These are phyloP conservation scores for Dispira simplex DNA, from an alignment of 192 early-diverging fungal genomes.

Conservation along the genomic window DNA sequence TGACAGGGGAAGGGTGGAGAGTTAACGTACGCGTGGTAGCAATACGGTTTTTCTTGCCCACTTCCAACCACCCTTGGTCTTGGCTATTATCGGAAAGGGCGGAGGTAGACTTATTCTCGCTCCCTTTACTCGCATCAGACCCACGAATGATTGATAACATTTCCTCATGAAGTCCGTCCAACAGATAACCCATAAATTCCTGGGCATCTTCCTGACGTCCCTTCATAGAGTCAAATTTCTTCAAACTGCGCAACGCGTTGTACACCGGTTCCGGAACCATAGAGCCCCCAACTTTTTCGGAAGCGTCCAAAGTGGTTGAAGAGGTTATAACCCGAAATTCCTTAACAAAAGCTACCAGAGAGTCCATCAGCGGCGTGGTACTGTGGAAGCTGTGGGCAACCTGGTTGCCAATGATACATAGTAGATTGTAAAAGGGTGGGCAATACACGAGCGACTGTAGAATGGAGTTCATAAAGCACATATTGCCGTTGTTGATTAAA, in stretches of 20 bases:
- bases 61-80: conserved; percentile 69
- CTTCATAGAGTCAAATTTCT: conserved; percentile 65
- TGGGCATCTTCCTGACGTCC: conserved; percentile 96
- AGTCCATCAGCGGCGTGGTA: conserved; percentile 66
- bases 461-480: conserved; percentile 97
- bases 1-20: conserved; percentile 58
- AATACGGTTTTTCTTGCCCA: conserved; percentile 60
- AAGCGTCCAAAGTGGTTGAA: not conserved
- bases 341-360: conserved; percentile 48
- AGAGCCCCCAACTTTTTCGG: conserved; percentile 27
- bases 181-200: conserved; percentile 84
- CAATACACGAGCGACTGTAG: conserved; percentile 89
- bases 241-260: conserved; percentile 61
- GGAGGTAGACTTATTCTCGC: too few species aligned
- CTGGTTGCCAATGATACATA: conserved; percentile 44
- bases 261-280: conserved; percentile 94
- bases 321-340: conserved; percentile 16
- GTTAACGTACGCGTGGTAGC: not conserved
- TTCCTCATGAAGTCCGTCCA: conserved; percentile 95
- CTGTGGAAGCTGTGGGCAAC: conserved; percentile 56
- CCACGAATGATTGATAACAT: conserved; percentile 20
- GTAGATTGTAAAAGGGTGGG: conserved; percentile 80
- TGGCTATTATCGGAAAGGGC: conserved; percentile 15
- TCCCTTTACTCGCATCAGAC: not conserved
- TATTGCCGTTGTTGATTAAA: conserved; percentile 92